phyloP scores from a whole-genome alignment of 2,329 filamentous ascomycete species.

The Fusarium keratoplasticum region DNA sequence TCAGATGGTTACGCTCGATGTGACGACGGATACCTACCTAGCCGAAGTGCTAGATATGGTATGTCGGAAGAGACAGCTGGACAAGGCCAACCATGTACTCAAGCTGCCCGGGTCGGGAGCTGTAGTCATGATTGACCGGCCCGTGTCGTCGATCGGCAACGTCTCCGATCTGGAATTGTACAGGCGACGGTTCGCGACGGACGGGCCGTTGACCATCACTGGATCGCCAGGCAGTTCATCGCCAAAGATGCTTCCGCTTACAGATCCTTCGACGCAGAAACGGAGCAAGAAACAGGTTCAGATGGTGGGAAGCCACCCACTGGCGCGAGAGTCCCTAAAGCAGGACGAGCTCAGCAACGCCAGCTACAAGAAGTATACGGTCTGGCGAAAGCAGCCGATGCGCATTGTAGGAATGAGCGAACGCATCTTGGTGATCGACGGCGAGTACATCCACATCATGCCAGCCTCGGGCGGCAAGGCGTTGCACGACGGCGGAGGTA shows the following conservation, averaged over 20 bases:
- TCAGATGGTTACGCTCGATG: slow-evolving; percentile 79
- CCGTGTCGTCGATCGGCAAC: slow-evolving; percentile 81
- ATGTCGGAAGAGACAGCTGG: slow-evolving; percentile 80
- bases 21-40: slow-evolving; percentile 85
- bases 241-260: slow-evolving; percentile 70
- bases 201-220: slow-evolving; percentile 75
- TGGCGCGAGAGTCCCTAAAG: slow-evolving; percentile 72
- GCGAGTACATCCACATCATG: slow-evolving; percentile 89
- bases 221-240: slow-evolving; percentile 77
- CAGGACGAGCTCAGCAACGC: slow-evolving; percentile 68
- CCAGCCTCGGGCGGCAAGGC: slow-evolving; percentile 75
- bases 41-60: slow-evolving; percentile 84
- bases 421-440: slow-evolving; percentile 81
- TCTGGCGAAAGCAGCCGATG: slow-evolving; percentile 86
- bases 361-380: slow-evolving; percentile 80
- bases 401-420: slow-evolving; percentile 82
- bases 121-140: slow-evolving; percentile 80
- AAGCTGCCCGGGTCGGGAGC: slow-evolving; percentile 81
- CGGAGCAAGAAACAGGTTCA: slow-evolving; percentile 65
- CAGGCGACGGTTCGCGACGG: slow-evolving; percentile 79
- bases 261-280: slow-evolving; percentile 57
- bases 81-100: slow-evolving; percentile 83
- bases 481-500: slow-evolving; percentile 71
- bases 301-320: slow-evolving; percentile 71
- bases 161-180: slow-evolving; percentile 81